Evolutionary conservation across 208 protist species (phyloP), one percentile per base, ranked within the genome.

Genomic region (Strigomonas oncopelti): DNA sequence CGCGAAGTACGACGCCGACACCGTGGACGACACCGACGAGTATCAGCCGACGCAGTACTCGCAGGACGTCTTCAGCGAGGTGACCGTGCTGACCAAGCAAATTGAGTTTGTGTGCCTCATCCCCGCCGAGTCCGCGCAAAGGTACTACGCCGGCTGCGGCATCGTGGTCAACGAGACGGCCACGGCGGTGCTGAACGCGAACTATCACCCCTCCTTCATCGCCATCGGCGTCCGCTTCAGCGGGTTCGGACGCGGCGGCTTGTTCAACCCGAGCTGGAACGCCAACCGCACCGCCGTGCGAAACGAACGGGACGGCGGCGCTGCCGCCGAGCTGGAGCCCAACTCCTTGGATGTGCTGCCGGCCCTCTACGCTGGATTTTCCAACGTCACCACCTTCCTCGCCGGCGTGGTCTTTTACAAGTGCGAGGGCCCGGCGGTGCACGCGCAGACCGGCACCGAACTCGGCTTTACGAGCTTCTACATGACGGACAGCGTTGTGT

Each of bases 101-200:
- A 65, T 84, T 55, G 74, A 80, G 68, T 27, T 84, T 7, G 68
- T 72, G 28, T 84, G 78, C 62, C 59, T 69, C 3, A 69, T 77
- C 1, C 65, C 71, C 1, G 53, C 60, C 8, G 60, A 46, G 38
- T n/a, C 28, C 38, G 24, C 24, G 1, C 36, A 27, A 25, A 1
- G 34, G 7, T 45, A 62, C 58, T 20, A 11, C 58, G 8, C 24
- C 13, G 29, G 27, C 4, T 61, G 71, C 29, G 71, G 65, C 9
- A 27, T 18, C 4, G 1, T n/a, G 9, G 48, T 80, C n/a, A 75
- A 80, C 48, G n/a, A 27, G 0, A 31, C 64, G 29, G 67, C 71
- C 20, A 71, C 72, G 34, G 34, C 34, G 34, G 9, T 38, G 34
- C 34, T 38, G 7, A 38, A 38, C 34, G 3, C 34, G 34, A 38